Base-by-base conservation (phyloP, 257 asterid genomes). In the Gentiana macrophylla region DNA sequence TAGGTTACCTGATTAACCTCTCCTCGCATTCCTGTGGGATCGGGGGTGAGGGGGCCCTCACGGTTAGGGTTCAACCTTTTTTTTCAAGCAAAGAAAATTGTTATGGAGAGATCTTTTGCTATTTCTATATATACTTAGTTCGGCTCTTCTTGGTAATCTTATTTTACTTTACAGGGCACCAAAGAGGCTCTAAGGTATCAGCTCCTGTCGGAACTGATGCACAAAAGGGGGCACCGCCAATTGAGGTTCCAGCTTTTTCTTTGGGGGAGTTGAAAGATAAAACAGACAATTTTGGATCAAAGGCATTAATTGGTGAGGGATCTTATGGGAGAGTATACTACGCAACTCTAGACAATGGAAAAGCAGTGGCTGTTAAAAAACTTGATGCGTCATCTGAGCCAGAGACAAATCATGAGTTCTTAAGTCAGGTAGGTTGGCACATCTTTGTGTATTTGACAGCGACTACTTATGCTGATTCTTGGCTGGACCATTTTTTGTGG, bases 371-470 rank as follows among this genome's bases (percentile, higher is more conserved):
- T 57, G 89, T 90, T 62, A 90, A 90, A 79, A 90, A 90, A 77
- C 96, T 90, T 68, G 98, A 90, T 55, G 95, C 82, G 60, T 77
- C 98, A 33, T 67, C 98, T 37, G 98, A 90, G 75, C 95, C 86
- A 11, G 98, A 90, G 75, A 77, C 96, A 53, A 86, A 84, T 69
- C 68, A 50, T 50, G 94, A 86, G 74, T 90, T 90, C 80, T 74
- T 86, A 79, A 76, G 86, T 71, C 98, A 90, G 94, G 98, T 82
- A 75, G 35, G 37, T 43, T 43, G 11, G 10, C 35, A 44, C 45
- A 32, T 24, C 70, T 62, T 10, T 55, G 11, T 52, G 44, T 61
- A 48, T 56, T 58, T 62, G 49, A 12, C 58, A 66, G 32, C 58
- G 61, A 41, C 9, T 41, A 5, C 52, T 37, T 64, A 49, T 55